Base-by-base conservation (phyloP, 345 rosid species). In the Aurinia saxatilis region DNA sequence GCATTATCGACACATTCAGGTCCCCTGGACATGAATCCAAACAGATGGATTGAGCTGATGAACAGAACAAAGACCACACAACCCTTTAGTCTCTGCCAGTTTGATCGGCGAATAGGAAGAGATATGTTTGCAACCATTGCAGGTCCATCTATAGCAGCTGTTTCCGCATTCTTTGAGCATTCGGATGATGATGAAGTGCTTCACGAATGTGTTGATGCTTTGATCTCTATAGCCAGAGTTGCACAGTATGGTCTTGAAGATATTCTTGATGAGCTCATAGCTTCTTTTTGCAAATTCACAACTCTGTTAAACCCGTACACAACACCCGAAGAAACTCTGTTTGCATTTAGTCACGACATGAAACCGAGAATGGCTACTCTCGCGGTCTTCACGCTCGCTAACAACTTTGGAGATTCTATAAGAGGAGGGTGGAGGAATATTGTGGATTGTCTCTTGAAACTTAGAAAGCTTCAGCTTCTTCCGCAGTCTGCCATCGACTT, bases 341-440 rank as follows among this genome's bases (percentile, higher is more conserved):
- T 89, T 6, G 81, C 83, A 8, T 92, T 92, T 50, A 85, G 95
- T 63, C 71, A 92, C 17, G 97, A 92, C 38, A 39, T 87, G 76
- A 92, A 92, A 75, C 85, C 98, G 1, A 81, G 87, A 58, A 85
- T 89, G 90, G 98, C 97, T 5, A 87, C 96, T 13, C 85, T 92
- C 1, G 93, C 93, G 1, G 88, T 92, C 51, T 92, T 92, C 70
- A 83, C 86, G 11, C 83, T 87, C 0, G 97, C 95, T 11, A 89
- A 87, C 74, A 79, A 69, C 69, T 92, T 92, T 1, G 97, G 97
- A 3, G 77, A 78, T 40, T 84, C 96, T 0, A 81, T 92, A 13
- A 71, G 85, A 49, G 97, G 83, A n/a, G 95, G 95, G 2, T 92
- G 98, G 98, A 82, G 93, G 72, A 85, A 85, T 68, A 84, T 92